Evolutionary conservation across 176 grass and related monocot genomes (phyloP), one percentile per base, ranked within the genome.

Genomic region (Areca catechu): DNA sequence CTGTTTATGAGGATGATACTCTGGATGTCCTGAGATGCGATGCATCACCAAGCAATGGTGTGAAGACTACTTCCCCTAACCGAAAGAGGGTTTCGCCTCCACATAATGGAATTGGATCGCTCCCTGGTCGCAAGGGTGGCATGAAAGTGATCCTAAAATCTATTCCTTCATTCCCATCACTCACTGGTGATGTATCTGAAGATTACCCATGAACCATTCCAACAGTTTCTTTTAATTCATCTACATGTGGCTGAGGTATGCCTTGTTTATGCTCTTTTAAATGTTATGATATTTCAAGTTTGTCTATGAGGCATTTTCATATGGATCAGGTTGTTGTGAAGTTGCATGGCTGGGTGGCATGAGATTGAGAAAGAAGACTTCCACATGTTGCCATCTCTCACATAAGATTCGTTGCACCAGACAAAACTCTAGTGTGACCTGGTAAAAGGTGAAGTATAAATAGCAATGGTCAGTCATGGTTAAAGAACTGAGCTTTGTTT

Each of bases 81-180:
- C 77, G 93, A 27, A 98, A 98, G 66, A 82, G 93, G 66, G 78
- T 98, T 15, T 97, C 86, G 5, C 92, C 83, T 57, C 86, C 91
- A 22, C 86, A 95, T 51, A 74, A 73, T 1, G 57, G 57, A 2
- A 72, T 74, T 37, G 62, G 68, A 58, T 27, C 67, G 51, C 80
- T 88, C 5, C 80, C 78, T 9, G 88, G 19, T 77, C 75, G 84
- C 4, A 98, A 92, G 68, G 88, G 87, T 55, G 79, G 87, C 12
- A 76, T 84, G 72, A 98, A 98, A 72, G 54, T 98, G 59, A 85
- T 98, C 63, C 68, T 98, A 54, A 92, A 82, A 82, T 98, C 93
- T 7, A 98, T 98, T 28, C 93, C 87, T 28, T 92, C 87, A 4
- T 92, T 98, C 55, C 87, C 87, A 0, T 97, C 92, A 53, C 83